Conservation (phyloP, 2,329 filamentous ascomycete genomes). For the Fusarium brevicatenulatum region DNA sequence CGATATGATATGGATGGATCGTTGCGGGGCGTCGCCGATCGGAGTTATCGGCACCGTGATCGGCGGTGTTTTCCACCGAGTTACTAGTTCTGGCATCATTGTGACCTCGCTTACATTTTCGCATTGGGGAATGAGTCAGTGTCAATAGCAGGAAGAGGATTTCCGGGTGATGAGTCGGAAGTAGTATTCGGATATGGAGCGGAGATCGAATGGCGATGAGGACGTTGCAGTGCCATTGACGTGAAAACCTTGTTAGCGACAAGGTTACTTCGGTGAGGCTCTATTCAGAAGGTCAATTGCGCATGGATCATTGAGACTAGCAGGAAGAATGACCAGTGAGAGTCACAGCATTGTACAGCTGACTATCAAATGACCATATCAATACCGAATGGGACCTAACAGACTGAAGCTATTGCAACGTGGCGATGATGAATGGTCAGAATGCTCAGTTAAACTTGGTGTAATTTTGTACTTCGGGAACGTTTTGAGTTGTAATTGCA, state of each 20-base stretch:
- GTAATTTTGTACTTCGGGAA: fast-evolving
- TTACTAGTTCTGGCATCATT: slow-evolving; percentile 16
- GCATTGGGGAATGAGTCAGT: neutral
- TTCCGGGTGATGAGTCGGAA: neutral
- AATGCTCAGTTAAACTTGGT: neutral
- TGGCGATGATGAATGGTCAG: neutral
- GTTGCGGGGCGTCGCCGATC: slow-evolving; percentile 29
- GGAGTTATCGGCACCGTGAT: slow-evolving; percentile 30
- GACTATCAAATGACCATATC: fast-evolving
- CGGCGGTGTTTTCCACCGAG: slow-evolving; percentile 25
- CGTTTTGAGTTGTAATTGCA: fast-evolving
- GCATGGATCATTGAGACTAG: neutral
- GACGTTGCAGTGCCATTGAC: neutral
- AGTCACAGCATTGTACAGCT: neutral
- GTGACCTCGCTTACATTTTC: neutral
- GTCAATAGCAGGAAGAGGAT: neutral
- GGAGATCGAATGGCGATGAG: neutral
- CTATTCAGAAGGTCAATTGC: neutral
- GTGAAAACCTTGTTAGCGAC: neutral
- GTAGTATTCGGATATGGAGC: neutral
- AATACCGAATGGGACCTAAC: neutral
- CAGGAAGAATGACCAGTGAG: neutral
- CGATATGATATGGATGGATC: neutral
- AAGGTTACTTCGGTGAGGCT: neutral
- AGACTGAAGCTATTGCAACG: neutral